Conservation (phyloP, 306 rosid species). For the Medicago truncatula region DNA sequence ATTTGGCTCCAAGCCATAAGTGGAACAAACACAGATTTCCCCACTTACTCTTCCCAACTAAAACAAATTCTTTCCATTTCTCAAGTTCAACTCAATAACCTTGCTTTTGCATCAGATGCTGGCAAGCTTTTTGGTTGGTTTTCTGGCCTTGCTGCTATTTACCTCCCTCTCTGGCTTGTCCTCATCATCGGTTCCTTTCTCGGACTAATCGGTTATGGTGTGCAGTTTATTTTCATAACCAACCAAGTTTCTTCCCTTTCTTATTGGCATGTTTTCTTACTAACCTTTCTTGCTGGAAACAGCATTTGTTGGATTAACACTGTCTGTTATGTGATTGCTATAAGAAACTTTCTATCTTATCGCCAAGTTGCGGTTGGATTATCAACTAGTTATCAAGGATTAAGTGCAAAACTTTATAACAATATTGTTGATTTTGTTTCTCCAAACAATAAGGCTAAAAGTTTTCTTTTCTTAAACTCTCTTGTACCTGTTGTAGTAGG, state of each 20-base stretch:
- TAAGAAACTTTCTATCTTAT: slow-evolving; percentile 59
- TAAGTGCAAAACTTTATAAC: slow-evolving; percentile 80
- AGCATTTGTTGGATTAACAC: slow-evolving; percentile 97
- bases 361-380: slow-evolving; percentile 70
- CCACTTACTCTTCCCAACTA: slow-evolving; percentile 86
- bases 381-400: slow-evolving; percentile 81
- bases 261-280: slow-evolving; percentile 66
- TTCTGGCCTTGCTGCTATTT: slow-evolving; percentile 73
- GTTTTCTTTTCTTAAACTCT: slow-evolving; percentile 75
- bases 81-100: slow-evolving; percentile 83
- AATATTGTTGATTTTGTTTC: slow-evolving; percentile 54
- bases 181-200: slow-evolving; percentile 76
- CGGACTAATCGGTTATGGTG: slow-evolving; percentile 78
- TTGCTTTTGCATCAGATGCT: slow-evolving; percentile 95
- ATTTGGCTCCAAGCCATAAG: slow-evolving; percentile 91
- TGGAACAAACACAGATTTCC: slow-evolving; percentile 87
- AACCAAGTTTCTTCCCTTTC: slow-evolving; percentile 55
- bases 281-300: slow-evolving; percentile 85
- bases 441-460: slow-evolving; percentile 47
- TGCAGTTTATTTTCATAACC: slow-evolving; percentile 75
- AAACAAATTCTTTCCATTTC: slow-evolving; percentile 71
- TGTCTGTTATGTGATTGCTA: slow-evolving; percentile 66
- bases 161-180: slow-evolving; percentile 86
- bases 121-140: slow-evolving; percentile 79
- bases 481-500: slow-evolving; percentile 54